Evolutionary conservation across 306 rosid species (phyloP).

Genomic region (Prosopis cineraria): DNA sequence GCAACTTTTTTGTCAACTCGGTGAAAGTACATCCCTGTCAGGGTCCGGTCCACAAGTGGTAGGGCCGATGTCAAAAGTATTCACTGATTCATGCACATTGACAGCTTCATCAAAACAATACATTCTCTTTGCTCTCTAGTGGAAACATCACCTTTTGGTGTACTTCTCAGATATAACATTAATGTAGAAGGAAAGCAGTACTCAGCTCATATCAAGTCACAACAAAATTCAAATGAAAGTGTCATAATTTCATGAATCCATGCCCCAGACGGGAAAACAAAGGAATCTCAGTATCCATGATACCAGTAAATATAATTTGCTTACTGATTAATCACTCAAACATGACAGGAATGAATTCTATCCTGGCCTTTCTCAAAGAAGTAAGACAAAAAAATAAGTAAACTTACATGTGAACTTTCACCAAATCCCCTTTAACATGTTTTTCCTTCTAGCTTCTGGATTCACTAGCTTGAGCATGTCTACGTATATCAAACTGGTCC

Average conservation of each 20-base stretch:
- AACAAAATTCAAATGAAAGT: conserved; percentile 27
- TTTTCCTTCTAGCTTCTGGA: conserved; percentile 53
- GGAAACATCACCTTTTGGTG: conserved; percentile 14
- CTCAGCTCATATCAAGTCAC: background rate
- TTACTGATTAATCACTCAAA: conserved; percentile 43
- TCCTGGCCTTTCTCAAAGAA: conserved; percentile 48
- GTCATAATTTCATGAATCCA: conserved; percentile 23
- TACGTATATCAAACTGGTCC: conserved; percentile 79
- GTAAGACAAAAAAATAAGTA: conserved; percentile 41
- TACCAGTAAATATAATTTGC: conserved; percentile 45
- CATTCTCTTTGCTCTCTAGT: background rate
- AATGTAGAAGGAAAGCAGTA: conserved; percentile 4
- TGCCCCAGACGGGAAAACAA: conserved; percentile 32
- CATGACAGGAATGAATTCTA: conserved; percentile 56
- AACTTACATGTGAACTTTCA: conserved; percentile 46
- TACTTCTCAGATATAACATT: conserved; percentile 5
- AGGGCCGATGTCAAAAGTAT: background rate
- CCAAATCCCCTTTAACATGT: conserved; percentile 42
- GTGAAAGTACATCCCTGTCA: conserved; percentile 15
- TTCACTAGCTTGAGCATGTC: conserved; percentile 43
- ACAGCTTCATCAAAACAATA: conserved; percentile 26
- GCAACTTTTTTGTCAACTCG: background rate
- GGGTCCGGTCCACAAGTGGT: conserved; percentile 6
- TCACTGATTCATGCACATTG: background rate
- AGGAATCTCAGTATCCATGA: conserved; percentile 42